Base-by-base conservation (phyloP, 768 basidiomycete species). In the Cantharellus anzutake region DNA sequence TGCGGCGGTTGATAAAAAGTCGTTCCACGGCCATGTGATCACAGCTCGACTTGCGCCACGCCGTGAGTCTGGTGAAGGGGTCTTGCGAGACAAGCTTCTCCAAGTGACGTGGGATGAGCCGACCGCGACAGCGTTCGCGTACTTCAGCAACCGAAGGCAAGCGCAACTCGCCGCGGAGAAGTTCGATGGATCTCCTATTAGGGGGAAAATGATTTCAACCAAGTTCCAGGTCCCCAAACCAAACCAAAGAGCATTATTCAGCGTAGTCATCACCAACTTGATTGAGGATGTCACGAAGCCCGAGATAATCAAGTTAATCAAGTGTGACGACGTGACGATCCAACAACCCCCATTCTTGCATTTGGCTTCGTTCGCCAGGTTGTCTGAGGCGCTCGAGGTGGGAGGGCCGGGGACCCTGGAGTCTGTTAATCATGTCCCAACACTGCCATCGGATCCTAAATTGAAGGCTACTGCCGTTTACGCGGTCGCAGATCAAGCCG, bases 41-140 rank as follows among this genome's bases (percentile, higher is more conserved):
- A 48, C 44, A 11, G 44, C 44, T 11, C 44, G 44, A 29, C 44
- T 48, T 48, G 44, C 11, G 29, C 44, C 44, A 11, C 44, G 44
- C 44, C 11, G 11, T 48, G 11, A 11, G 44, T 11, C 11, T 29
- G 44, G 44, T 29, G 44, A 48, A 29, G 29, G 11, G 44, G 2
- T 70, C 74, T 67, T 85, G 35, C 70, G 70, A 7, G 81, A 84
- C 61, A 78, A 75, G 0, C 71, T 74, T 2, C 78, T 84, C 5
- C 75, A 76, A 16, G 68, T 89, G 40, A 67, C 73, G 14, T 84
- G 83, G 77, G 76, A 79, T 3, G 76, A 75, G 2, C 81, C 87
- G 0, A 68, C 70, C 20, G 74, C 73, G 50, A 71, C 71, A 1
- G 83, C 76, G 0, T 89, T 78, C 61, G 79, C 77, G 11, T 85